Base-by-base conservation (phyloP, 2,329 filamentous ascomycete species). In the Aspergillus chevalieri region DNA sequence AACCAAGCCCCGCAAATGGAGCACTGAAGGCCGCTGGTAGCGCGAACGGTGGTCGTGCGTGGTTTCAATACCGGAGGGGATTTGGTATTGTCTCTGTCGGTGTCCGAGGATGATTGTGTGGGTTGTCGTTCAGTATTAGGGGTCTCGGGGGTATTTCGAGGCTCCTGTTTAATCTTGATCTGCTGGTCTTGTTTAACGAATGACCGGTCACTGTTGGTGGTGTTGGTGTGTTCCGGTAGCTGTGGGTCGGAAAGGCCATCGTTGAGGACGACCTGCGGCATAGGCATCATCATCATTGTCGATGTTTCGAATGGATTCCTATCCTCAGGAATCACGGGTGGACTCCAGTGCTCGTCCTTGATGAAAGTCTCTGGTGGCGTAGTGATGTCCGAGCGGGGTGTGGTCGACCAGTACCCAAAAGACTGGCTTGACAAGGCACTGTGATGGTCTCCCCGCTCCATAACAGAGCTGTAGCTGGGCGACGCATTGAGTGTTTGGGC, bases 1-100 rank as follows among this genome's bases (percentile, higher is more conserved):
- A 95, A 95, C 14, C 85, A 79, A 66, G 86, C 88, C 6, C 85
- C 84, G 63, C 90, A 95, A 2, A 83, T 76, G 51, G 83, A 78
- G 64, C 90, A 95, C 54, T 82, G 86, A 58, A 83, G 87, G 48
- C 85, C 86, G 81, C 85, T 58, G 79, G 75, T 58, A 52, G 61
- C 47, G 26, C 34, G n/a, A 38, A 17, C 34, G 12, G 3, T 38
- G 17, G 6, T 38, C 6, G 4, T 19, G 34, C 34, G 26, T 12
- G 26, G 10, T 12, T 30, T 38, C 34, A 38, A 38, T 38, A 17
- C 34, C 10, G 38, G 38, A 9, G 34, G 34, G 14, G 34, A 36
- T 8, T 36, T 36, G 34, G 34, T n/a, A 14, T 36, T 14, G 6
- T 36, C 34, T 36, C 34, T 17, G 34, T 36, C 34, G n/a, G 34